Base-by-base conservation (phyloP, 192 early-diverging fungal genomes). In the Coemansia sp. region DNA sequence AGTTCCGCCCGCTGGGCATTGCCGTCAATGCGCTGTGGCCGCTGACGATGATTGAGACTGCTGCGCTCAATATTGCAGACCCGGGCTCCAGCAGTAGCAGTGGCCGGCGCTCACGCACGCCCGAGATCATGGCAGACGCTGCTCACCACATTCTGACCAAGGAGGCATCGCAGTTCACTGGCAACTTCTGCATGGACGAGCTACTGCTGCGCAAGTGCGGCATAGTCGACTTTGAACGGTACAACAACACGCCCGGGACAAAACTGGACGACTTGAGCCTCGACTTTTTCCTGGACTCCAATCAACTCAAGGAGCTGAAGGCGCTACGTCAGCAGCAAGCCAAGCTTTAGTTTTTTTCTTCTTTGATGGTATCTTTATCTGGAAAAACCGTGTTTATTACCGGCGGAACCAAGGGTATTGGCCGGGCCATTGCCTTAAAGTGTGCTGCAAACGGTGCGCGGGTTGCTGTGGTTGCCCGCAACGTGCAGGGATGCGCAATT, bases 111-210 rank as follows among this genome's bases (percentile, higher is more conserved):
- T 57, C 58, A 39, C 69, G 76, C 51, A 66, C 51, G 28, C 77
- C 86, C 6, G 83, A 84, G 43, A 90, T 92, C 47, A 88, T 90
- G 86, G 85, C 88, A 1, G 90, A 92, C 67, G 90, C 90, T 0
- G 89, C 88, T 8, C 69, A 83, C 44, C 36, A 79, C 34, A 76
- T 93, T 17, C 66, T 91, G 43, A 72, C 64, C 46, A 83, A 89
- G 72, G 63, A 80, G 16, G 41, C 78, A 12, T 39, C 58, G 21
- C 55, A 61, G 42, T 87, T 86, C 49, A 76, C 79, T 0, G 88
- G 86, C 56, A 81, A 91, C 45, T 88, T 92, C 62, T 79, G 80
- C 45, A 81, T 93, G n/a, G 91, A 93, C 60, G 89, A 91, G 75
- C 52, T 85, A 49, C 71, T 93, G 28, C 76, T 93, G 64, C 77